A percentile compares a stretch with the other conserved stretches of the same genome.
Conservation (phyloP, 805 yeast genomes). For the Starmera amethionina region DNA sequence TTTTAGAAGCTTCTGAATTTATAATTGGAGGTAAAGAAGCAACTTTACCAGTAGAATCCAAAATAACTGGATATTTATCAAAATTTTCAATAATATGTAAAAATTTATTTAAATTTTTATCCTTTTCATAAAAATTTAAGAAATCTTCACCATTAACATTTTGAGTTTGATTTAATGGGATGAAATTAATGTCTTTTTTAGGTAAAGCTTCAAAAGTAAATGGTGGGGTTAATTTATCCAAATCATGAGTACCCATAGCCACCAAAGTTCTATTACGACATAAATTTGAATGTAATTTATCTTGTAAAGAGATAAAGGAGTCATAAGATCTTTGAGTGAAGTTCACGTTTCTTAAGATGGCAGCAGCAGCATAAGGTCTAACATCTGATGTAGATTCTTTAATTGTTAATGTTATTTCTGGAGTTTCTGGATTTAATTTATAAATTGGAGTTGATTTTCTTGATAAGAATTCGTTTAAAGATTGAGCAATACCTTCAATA, state of each 20-base stretch:
- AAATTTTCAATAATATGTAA: slow-evolving; percentile 81
- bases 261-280: slow-evolving; percentile 97
- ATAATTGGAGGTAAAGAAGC: slow-evolving; percentile 96
- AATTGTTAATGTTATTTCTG: slow-evolving; percentile 57
- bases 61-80: slow-evolving; percentile 84
- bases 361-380: slow-evolving; percentile 93
- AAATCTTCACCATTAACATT: slow-evolving; percentile 66
- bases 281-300: slow-evolving; percentile 86
- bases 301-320: slow-evolving; percentile 92
- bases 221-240: slow-evolving; percentile 70
- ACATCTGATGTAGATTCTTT: slow-evolving; percentile 62
- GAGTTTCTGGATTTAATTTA: slow-evolving; percentile 49
- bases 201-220: slow-evolving; percentile 80
- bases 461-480: slow-evolving; percentile 85
- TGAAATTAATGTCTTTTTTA: slow-evolving; percentile 67
- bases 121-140: slow-evolving; percentile 85
- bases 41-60: slow-evolving; percentile 66
- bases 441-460: slow-evolving; percentile 55
- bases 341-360: slow-evolving; percentile 75
- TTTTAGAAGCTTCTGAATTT: slow-evolving; percentile 86
- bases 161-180: slow-evolving; percentile 64
- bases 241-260: slow-evolving; percentile 97
- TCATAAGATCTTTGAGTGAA: slow-evolving; percentile 84
- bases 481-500: slow-evolving; percentile 95
- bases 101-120: slow-evolving; percentile 82